These are phyloP conservation scores for Nicotiana rustica DNA, from an alignment of 305 asterid species.

Conservation along the genomic window DNA sequence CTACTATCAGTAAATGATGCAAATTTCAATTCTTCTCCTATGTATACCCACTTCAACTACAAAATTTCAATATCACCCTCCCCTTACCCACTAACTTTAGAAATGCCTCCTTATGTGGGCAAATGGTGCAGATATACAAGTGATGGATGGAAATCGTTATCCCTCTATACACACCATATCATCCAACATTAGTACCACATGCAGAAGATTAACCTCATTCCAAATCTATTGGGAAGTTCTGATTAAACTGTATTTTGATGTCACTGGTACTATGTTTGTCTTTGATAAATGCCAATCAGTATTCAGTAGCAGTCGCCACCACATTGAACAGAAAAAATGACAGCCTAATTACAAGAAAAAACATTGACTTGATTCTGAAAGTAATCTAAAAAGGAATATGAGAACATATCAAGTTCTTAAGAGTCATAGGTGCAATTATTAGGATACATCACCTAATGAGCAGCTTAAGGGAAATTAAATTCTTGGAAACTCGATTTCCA, in stretches of 20 bases:
- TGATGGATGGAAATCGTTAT: not conserved
- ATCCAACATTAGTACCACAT: not conserved
- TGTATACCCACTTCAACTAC: not conserved
- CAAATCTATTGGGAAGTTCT: not conserved
- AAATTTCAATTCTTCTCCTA: not conserved
- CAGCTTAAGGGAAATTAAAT: conserved; percentile 17
- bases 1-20: not conserved
- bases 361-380: not conserved
- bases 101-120: not conserved
- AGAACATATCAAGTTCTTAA: not conserved
- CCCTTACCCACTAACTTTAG: not conserved
- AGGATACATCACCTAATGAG: not conserved
- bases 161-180: conserved; percentile 2
- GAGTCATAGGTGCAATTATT: not conserved
- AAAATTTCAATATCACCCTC: conserved; percentile 14
- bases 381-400: not conserved
- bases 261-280: too few species aligned
- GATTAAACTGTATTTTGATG: not conserved
- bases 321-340: not conserved
- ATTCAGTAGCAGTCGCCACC: not conserved
- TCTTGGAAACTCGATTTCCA: conserved; percentile 1
- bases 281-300: not conserved
- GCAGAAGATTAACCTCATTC: conserved; percentile 22
- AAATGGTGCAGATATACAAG: conserved; percentile 19
- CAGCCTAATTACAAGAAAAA: conserved; percentile 17